Base-by-base conservation (phyloP, 1,284 basidiomycete species). In the Ustilago curta region DNA sequence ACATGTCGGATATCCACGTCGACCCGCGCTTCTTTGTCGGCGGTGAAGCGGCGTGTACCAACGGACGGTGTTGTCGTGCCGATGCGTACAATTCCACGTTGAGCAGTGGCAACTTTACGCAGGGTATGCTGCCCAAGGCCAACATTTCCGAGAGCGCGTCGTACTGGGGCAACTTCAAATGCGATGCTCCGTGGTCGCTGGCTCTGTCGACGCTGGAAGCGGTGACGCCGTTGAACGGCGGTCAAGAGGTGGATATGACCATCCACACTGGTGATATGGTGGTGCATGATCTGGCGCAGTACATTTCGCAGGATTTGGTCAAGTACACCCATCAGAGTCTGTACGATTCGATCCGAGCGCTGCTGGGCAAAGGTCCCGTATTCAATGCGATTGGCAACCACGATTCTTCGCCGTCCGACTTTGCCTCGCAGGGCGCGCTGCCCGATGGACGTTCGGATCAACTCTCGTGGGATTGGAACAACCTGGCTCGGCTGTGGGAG, bases 11-110 rank as follows among this genome's bases (percentile, higher is more conserved):
- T 78, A 87, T 92, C 65, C 92, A 93, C 84, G 85, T 93, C 55
- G 92, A 93, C 80, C 90, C 92, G 88, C 91, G 91, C 32, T 93
- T 89, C 82, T 88, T 90, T 12, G 92, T 89, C 37, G 90, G 91
- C 18, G 86, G 90, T 6, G 92, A 93, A 84, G 91, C 89, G 11
- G 90, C 91, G 78, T 93, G 92, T 80, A 90, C 89, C 25, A 87
- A 87, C n/a, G 89, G 89, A n/a, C 85, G 89, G 5, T 93, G 92
- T 85, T 93, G 92, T 80, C 88, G 92, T 37, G 83, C 85, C 27
- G 89, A 89, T 75, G 87, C 87, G 51, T 87, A 87, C 80, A 91
- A 91, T 77, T 71, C 76, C 0, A 70, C 83, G 3, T 90, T 88
- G 62, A 89, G 88, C 9, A 68, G 37, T 12, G 66, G 70, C 5